Base-by-base conservation (phyloP, 2,329 filamentous ascomycete species). In the Volutella citrinella region DNA sequence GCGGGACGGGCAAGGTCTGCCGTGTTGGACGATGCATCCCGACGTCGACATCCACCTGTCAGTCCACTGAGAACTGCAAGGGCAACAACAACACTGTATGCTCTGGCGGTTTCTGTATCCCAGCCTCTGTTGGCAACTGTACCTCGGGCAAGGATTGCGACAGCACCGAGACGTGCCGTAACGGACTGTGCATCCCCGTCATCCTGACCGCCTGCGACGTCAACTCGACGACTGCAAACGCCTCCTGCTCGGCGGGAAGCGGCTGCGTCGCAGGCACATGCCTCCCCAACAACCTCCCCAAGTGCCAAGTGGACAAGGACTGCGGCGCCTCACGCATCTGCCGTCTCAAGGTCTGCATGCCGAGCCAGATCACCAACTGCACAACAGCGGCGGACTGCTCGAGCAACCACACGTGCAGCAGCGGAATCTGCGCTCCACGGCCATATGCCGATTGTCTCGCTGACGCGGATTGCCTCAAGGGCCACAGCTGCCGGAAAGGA, bases 171-270 rank as follows among this genome's bases (percentile, higher is more conserved):
- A 30, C 33, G 7, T 40, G 38, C 8, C 19, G 38, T 13, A 24
- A 29, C 5, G 33, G 38, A 7, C 29, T 40, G 6, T 40, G 38
- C 30, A 21, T 40, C 13, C 38, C 38, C 10, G 11, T n/a, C 4
- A 33, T 24, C 2, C n/a, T 40, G 10, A 11, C n/a, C 8, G 19
- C 25, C 4, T 40, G 38, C 15, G n/a, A n/a, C n/a, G n/a, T n/a
- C n/a, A n/a, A n/a, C n/a, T n/a, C n/a, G n/a, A n/a, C n/a, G n/a
- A 16, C 14, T 4, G n/a, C n/a, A n/a, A n/a, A n/a, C n/a, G n/a
- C n/a, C n/a, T 14, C 38, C 10, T 40, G 38, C 19, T 19, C 18
- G 11, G 19, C 30, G 5, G 38, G 30, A 12, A 14, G 30, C 12
- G 26, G 16, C 7, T 40, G 38, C 6, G 25, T 18, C 6, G 23